A percentile compares a stretch with the other conserved stretches of the same genome.
Conservation (phyloP, 192 early-diverging fungal genomes). For the Spinellus fusiger region DNA sequence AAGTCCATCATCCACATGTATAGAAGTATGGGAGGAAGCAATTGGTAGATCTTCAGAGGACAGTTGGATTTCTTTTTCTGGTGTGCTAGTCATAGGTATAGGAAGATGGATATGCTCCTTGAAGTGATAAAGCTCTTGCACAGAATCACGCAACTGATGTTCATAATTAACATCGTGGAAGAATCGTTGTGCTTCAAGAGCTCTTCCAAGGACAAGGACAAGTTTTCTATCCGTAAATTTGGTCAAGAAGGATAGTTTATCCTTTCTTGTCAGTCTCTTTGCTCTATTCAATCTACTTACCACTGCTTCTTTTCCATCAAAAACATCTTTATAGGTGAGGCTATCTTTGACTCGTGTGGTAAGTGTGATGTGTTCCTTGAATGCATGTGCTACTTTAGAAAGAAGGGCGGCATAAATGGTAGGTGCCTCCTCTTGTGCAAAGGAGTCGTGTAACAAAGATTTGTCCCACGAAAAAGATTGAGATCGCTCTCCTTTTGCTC, state of each 20-base stretch:
- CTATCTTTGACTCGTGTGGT: conserved; percentile 67
- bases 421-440: conserved; percentile 17
- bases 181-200: conserved; percentile 83
- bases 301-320: conserved; percentile 85
- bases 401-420: conserved; percentile 72
- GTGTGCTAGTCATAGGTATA: too few relatives aligned
- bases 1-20: conserved; percentile 13
- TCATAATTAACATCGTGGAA: conserved; percentile 92
- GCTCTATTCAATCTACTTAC: conserved; percentile 33
- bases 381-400: conserved; percentile 60
- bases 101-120: conserved; percentile 35
- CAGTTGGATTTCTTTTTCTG: neutral
- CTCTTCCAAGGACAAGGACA: conserved; percentile 79
- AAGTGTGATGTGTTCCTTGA: conserved; percentile 51
- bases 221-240: conserved; percentile 82
- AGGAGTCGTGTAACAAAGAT: neutral
- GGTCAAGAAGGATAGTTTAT: conserved; percentile 73
- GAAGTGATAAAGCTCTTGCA: conserved; percentile 79
- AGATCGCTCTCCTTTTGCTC: conserved; percentile 22
- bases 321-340: conserved; percentile 76
- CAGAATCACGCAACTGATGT: conserved; percentile 75
- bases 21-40: neutral
- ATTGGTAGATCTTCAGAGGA: neutral
- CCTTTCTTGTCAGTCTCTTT: conserved; percentile 19
- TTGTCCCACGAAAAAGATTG: conserved; percentile 24